A percentile compares a stretch with the other conserved stretches of the same genome.
phyloP scores from a whole-genome alignment of 1,284 basidiomycete species.

The Pisolithus thermaeus region DNA sequence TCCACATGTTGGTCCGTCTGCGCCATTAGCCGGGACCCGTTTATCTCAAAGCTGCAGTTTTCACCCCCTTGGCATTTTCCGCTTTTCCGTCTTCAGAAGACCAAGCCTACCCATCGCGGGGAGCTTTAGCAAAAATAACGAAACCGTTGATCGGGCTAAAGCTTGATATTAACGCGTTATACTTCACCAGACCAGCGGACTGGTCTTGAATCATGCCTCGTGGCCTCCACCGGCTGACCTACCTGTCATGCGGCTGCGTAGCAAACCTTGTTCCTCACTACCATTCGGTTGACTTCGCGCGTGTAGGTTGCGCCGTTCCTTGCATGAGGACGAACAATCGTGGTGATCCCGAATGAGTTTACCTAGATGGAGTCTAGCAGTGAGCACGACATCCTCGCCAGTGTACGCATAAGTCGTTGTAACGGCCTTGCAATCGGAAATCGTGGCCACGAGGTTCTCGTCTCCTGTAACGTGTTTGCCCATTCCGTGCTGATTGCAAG shows the following conservation, averaged over 20 bases:
- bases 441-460: neutral
- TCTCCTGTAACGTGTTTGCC: neutral
- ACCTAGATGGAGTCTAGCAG: neutral
- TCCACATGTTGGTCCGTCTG: neutral
- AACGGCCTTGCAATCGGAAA: neutral
- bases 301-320: neutral
- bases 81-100: no score
- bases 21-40: no score
- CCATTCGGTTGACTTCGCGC: neutral
- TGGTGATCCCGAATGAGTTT: neutral
- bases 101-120: no score
- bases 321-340: neutral
- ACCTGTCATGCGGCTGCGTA: neutral
- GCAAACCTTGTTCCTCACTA: neutral
- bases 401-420: neutral
- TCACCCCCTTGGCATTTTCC: no score
- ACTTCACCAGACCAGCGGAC: neutral
- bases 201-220: neutral
- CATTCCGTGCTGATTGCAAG: no score
- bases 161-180: no score
- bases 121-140: no score
- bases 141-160: no score
- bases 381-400: neutral
- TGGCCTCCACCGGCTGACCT: neutral
- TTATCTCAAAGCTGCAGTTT: no score